Base-by-base conservation (phyloP, 257 asterid genomes). In the Leptodermis oblonga region DNA sequence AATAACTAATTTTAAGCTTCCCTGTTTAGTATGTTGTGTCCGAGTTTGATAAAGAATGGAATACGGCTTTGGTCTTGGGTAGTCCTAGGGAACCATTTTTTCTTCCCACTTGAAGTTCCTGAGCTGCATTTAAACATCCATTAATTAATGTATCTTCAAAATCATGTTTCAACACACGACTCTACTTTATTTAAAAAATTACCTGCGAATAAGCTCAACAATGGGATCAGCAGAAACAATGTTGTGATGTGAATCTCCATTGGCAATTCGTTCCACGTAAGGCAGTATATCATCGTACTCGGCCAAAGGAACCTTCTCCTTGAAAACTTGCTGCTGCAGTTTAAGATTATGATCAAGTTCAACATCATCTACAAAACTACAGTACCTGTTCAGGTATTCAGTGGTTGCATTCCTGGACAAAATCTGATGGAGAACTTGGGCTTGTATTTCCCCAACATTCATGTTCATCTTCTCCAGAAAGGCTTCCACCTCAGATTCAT, bases 71-170 rank as follows among this genome's bases (percentile, higher is more conserved):
- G 69, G 14, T 64, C 69, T 64, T 64, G 54, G 25, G 54, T 13
- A 13, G 39, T 64, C 33, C 22, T 26, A 12, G 55, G 36, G 5
- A 64, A 12, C 39, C 4, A 25, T 26, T 42, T 64, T 22, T 10
- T 37, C 69, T 64, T 25, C 7, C 69, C 69, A 15, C 55, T 22
- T 15, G 69, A 64, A 42, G 69, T 41, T 17, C 54, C 69, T 42
- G 37, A 63, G 45, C 65, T 60, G 65, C 4, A 43, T n/a, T n/a
- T n/a, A n/a, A n/a, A n/a, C n/a, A n/a, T n/a, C n/a, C n/a, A n/a
- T n/a, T n/a, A n/a, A n/a, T n/a, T n/a, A n/a, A n/a, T n/a, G n/a
- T n/a, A n/a, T n/a, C n/a, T n/a, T n/a, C n/a, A n/a, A n/a, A n/a
- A n/a, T n/a, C n/a, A n/a, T n/a, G n/a, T n/a, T n/a, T n/a, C n/a